Evolutionary conservation across 129 eudicot species (phyloP).

Genomic region (sunflower (Helianthus annuus)): DNA sequence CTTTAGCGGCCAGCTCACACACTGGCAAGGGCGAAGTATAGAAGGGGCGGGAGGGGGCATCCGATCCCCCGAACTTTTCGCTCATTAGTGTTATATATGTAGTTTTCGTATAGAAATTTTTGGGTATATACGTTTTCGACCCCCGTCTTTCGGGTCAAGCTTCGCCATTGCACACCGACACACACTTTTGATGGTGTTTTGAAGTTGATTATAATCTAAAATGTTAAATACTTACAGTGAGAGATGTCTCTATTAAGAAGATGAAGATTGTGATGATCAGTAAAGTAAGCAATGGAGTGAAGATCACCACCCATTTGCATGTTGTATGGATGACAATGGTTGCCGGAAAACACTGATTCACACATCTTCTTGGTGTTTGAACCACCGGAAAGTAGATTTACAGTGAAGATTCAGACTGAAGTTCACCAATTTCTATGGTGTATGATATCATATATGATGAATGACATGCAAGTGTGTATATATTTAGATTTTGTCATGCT

Average conservation of each 20-base stretch:
- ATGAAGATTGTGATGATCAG: conserved; percentile 55
- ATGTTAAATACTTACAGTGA: conserved; percentile 34
- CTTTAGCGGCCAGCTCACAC: too few relatives aligned
- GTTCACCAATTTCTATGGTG: conserved; percentile 15
- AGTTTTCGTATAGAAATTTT: too few relatives aligned
- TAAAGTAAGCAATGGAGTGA: conserved; percentile 55
- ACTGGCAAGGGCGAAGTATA: too few relatives aligned
- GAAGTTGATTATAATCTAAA: not conserved
- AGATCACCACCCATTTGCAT: conserved; percentile 51
- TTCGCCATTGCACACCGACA: too few relatives aligned
- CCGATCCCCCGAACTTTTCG: too few relatives aligned
- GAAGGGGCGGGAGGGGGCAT: too few relatives aligned
- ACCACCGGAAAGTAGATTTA: not conserved
- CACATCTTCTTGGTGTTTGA: conserved; percentile 1
- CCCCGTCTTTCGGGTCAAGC: too few relatives aligned
- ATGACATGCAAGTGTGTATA: conserved; percentile 20
- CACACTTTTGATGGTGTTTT: not conserved
- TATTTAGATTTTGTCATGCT: conserved; percentile 15
- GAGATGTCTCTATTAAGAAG: conserved; percentile 65
- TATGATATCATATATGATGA: conserved; percentile 14
- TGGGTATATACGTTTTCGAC: too few relatives aligned
- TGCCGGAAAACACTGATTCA: conserved; percentile 22
- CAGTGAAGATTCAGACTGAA: not conserved
- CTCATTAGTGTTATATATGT: too few relatives aligned
- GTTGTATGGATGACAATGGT: not conserved